Evolutionary conservation across 1,284 basidiomycete genomes (phyloP).

Genomic region (Cutaneotrichosporon cutaneum): DNA sequence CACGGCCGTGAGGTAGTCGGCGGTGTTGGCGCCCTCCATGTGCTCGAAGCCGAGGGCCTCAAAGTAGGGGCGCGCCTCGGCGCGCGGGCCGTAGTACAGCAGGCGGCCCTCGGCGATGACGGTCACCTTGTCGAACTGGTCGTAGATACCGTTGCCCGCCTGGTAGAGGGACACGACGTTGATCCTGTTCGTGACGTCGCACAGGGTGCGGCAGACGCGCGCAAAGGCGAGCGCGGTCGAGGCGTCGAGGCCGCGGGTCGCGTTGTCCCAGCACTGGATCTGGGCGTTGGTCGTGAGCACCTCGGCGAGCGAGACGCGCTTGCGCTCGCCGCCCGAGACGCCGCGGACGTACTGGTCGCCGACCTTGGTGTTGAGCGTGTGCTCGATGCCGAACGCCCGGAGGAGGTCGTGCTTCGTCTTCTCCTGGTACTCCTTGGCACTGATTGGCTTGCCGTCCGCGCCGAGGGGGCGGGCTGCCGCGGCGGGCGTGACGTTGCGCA

Average conservation of each 20-base stretch:
- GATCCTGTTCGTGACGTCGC: slow-evolving; percentile 71
- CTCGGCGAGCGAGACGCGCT: slow-evolving; percentile 72
- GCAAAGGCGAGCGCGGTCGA: slow-evolving; percentile 78
- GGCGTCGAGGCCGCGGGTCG: slow-evolving; percentile 67
- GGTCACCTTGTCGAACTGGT: slow-evolving; percentile 59
- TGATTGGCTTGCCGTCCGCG: slow-evolving; percentile 31
- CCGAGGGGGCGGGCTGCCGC: slow-evolving; percentile 29
- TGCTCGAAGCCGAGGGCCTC: slow-evolving; percentile 70
- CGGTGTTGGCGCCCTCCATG: slow-evolving; percentile 50
- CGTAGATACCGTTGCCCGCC: slow-evolving; percentile 55
- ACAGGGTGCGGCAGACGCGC: slow-evolving; percentile 70
- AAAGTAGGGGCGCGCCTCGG: slow-evolving; percentile 74
- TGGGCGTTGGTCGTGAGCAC: slow-evolving; percentile 62
- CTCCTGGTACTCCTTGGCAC: slow-evolving; percentile 34
- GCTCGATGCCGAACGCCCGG: slow-evolving; percentile 71
- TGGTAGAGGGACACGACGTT: slow-evolving; percentile 82
- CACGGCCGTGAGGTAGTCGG: slow-evolving; percentile 63
- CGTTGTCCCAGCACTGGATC: slow-evolving; percentile 66
- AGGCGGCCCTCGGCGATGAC: slow-evolving; percentile 76
- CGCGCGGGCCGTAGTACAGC: slow-evolving; percentile 74
- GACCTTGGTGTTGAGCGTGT: slow-evolving; percentile 56
- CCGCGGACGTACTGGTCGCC: slow-evolving; percentile 74
- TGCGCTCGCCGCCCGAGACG: slow-evolving; percentile 68
- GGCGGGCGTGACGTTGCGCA: slow-evolving; percentile 41
- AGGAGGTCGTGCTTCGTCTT: slow-evolving; percentile 46